phyloP scores from a whole-genome alignment of 495 filamentous ascomycete genomes.

The Lasiosphaeria ovina region DNA sequence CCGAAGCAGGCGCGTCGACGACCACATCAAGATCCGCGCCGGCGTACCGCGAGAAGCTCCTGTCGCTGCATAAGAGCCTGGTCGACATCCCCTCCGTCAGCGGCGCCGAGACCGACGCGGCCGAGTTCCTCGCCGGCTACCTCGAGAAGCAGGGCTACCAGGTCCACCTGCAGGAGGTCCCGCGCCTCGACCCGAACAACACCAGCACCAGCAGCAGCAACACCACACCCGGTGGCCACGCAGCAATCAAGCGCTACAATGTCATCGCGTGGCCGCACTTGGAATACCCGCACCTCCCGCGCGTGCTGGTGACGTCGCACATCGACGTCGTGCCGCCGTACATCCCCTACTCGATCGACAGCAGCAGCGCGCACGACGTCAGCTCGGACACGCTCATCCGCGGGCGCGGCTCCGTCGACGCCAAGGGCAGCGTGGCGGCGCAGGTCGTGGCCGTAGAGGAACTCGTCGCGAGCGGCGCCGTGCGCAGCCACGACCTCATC shows the following conservation, averaged over 20 bases:
- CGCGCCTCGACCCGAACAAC: conserved; percentile 39
- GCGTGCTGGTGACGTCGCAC: conserved; percentile 72
- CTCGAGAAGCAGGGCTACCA: conserved; percentile 48
- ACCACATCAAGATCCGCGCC: conserved; percentile 17
- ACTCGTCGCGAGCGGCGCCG: conserved; percentile 45
- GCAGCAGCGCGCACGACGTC: conserved; percentile 42
- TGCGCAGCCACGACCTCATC: conserved; percentile 52
- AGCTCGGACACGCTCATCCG: conserved; percentile 31
- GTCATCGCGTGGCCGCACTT: conserved; percentile 70
- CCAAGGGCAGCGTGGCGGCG: conserved; percentile 82
- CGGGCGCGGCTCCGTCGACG: conserved; percentile 86
- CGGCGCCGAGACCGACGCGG: conserved; percentile 68
- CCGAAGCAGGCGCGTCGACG: not conserved
- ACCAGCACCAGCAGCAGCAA: conserved; percentile 35
- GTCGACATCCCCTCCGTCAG: conserved; percentile 74
- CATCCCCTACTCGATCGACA: conserved; percentile 58
- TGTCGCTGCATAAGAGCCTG: conserved; percentile 73
- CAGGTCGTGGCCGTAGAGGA: conserved; percentile 67
- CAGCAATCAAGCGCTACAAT: conserved; percentile 58
- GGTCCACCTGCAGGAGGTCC: conserved; percentile 63
- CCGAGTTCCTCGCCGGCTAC: conserved; percentile 64
- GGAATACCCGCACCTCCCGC: conserved; percentile 43
- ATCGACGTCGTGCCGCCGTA: conserved; percentile 70
- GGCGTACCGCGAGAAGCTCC: conserved; percentile 50
- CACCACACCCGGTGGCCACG: conserved; percentile 26